Evolutionary conservation across 163 green algal species (phyloP), one percentile per base, ranked within the genome.

Genomic region (Botryococcus braunii): DNA sequence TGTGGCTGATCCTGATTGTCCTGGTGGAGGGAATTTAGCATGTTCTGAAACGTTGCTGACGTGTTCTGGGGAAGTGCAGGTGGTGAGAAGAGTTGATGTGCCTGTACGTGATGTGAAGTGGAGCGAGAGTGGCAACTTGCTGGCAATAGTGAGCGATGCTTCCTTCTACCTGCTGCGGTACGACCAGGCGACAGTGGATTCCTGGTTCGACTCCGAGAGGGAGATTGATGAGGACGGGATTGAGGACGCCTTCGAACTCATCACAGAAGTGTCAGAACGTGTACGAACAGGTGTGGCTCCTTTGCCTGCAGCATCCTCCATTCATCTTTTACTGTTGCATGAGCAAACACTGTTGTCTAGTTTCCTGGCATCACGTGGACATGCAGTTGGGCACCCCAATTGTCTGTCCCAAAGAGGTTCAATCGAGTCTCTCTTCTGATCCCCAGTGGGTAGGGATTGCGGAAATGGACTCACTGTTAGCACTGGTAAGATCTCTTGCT

Each of bases 191-290:
- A 50, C 72, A 13, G 84, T 86, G 31, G 80, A 87, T 37, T 58
- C 69, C 40, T 65, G 72, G 29, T 61, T 81, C n/a, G 75, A 50
- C 36, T 37, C 58, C 11, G 73, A 73, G n/a, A 62, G 67, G 38
- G 70, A 75, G 55, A 39, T 59, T 25, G 84, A 88, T 59, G 89
- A 92, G 36, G 89, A 98, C 47, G 93, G 92, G 40, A 81, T 96
- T 8, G 91, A 97, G 56, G 91, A 96, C 37, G 88, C 91, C 0
- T 97, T 98, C 76, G 92, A 97, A 71, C 83, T 98, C 62, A 60
- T 92, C 21, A 72, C 82, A 29, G 93, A 98, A 75, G 82, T 97
- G 35, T 71, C 73, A 3, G 87, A 94, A 69, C 65, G 55, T 29
- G 82, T 88, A 25, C 66, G 77, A 36, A 90, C 83, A 57, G 86